Base-by-base conservation (phyloP, 1,284 basidiomycete species). In the Fomitopsis palustris region DNA sequence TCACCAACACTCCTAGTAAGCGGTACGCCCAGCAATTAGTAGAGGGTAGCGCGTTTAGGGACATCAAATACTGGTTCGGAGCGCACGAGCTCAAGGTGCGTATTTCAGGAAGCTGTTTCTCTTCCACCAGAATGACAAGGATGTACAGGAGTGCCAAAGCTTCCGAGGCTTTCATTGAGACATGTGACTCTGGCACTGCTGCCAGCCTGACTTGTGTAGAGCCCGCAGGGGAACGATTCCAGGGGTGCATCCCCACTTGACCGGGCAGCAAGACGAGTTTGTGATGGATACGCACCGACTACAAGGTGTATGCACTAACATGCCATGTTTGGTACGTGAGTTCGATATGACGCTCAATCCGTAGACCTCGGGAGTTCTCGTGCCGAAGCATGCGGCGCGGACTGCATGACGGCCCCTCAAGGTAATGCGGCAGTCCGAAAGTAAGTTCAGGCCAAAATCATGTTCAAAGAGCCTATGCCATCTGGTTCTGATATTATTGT, bases 401-500 rank as follows among this genome's bases (percentile, higher is more conserved):
- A 43, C 37, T 47, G 49, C 56, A 43, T 57, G 49, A n/a, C 4
- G 38, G 51, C 23, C 49, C 47, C 56, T 57, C 31, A 31, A 27
- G 38, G 54, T 23, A 55, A 27, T 29, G 51, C 25, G 42, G 37
- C 39, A 41, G 35, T 38, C 31, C 29, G 41, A 21, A 25, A 12
- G 45, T 5, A 25, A 27, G 1, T 8, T 33, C 6, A 43, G 56
- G 37, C 59, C 61, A 64, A 67, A 64, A 62, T 59, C 61, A 35
- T 61, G 62, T 41, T 43, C 47, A 56, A 58, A 45, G 33, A 39
- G 31, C 33, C 19, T 52, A 31, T 14, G 17, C 21, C n/a, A 21
- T 37, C 29, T 21, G 25, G 33, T 33, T 37, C 49, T 31, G 49
- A 31, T 23, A 25, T 29, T 27, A 47, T 29, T 23, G 45, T 47